Evolutionary conservation across 2,329 filamentous ascomycete genomes (phyloP).

Genomic region (Cladosporium sp.): DNA sequence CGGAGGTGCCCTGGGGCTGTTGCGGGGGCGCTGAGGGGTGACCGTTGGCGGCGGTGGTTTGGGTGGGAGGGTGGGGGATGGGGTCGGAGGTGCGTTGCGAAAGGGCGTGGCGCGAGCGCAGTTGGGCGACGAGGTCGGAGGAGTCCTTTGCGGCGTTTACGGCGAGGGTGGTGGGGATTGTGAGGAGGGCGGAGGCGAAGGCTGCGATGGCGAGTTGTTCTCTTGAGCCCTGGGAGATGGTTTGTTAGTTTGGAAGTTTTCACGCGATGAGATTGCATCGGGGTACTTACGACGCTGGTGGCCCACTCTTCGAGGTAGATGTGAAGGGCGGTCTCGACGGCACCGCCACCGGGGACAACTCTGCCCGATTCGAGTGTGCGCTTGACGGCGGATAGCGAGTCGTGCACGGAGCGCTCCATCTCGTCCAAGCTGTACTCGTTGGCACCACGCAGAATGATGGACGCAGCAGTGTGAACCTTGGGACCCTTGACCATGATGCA

Average conservation of each 20-base stretch:
- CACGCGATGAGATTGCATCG: not conserved
- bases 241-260: conserved; percentile 20
- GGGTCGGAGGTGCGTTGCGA: conserved; percentile 92
- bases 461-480: conserved; percentile 89
- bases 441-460: conserved; percentile 89
- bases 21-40: conserved; percentile 23
- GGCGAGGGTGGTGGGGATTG: conserved; percentile 94
- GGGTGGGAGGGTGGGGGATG: conserved; percentile 44
- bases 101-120: conserved; percentile 89
- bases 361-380: conserved; percentile 93
- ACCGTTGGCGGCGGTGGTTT: conserved; percentile 33
- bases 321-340: conserved; percentile 97
- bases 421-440: conserved; percentile 98
- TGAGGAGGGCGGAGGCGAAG: conserved; percentile 90
- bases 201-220: conserved; percentile 98
- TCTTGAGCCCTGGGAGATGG: conserved; percentile 65
- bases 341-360: conserved; percentile 94
- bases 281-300: conserved; percentile 71
- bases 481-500: conserved; percentile 96
- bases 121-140: conserved; percentile 90
- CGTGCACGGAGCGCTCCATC: conserved; percentile 98
- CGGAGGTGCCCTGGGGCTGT: conserved; percentile 22
- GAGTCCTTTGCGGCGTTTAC: conserved; percentile 97
- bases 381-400: conserved; percentile 95
- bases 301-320: conserved; percentile 99